phyloP scores from a whole-genome alignment of 2,329 filamentous ascomycete genomes.

The Teratosphaeriaceae sp. region DNA sequence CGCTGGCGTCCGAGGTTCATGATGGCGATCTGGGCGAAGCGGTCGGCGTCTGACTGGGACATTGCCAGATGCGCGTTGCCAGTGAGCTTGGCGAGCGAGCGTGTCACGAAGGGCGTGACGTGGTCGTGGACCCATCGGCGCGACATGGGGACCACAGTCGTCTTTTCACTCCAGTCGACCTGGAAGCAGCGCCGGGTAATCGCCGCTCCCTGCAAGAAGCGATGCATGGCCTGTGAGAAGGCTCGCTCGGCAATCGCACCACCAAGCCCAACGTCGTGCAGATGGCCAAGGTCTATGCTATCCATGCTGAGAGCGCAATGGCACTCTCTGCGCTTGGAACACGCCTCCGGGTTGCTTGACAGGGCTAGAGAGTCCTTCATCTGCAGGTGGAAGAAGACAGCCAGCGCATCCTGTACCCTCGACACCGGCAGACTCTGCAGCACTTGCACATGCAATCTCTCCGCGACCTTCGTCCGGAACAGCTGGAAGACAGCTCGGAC shows the following conservation, averaged over 20 bases:
- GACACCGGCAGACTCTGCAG: constrained; percentile 23
- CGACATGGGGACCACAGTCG: constrained; percentile 54
- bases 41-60: neutral
- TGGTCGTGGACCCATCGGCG: constrained; percentile 61
- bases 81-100: constrained; percentile 34
- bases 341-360: constrained; percentile 18
- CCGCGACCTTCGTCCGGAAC: constrained; percentile 33
- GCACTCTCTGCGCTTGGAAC: constrained; percentile 38
- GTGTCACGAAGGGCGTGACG: constrained; percentile 58
- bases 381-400: constrained; percentile 18
- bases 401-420: constrained; percentile 20
- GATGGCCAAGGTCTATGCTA: constrained; percentile 17
- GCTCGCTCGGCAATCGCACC: constrained; percentile 63
- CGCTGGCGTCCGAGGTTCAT: constrained; percentile 62
- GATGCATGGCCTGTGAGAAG: constrained; percentile 65
- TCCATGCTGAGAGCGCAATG: constrained; percentile 19
- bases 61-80: constrained; percentile 12
- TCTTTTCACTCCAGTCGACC: constrained; percentile 52
- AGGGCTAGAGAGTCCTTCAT: constrained; percentile 17
- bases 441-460: constrained; percentile 19
- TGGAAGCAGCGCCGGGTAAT: constrained; percentile 53
- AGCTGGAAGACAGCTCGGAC: neutral
- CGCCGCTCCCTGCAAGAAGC: constrained; percentile 55
- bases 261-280: constrained; percentile 60
- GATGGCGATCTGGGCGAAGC: constrained; percentile 58